Conservation (phyloP, 768 basidiomycete species). For the Boletus subcaerulescens region DNA sequence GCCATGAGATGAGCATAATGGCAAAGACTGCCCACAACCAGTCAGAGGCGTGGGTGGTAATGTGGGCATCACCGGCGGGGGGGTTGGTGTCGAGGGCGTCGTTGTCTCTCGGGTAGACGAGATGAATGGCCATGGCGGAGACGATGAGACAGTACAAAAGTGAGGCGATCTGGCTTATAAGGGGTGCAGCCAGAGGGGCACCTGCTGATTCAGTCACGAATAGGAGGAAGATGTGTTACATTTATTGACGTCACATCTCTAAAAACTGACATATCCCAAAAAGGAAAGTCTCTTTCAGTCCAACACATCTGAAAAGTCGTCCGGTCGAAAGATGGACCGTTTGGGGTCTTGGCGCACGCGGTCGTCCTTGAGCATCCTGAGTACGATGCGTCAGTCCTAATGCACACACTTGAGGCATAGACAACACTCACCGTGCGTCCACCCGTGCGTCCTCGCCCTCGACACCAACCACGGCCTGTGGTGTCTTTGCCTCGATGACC, state of each 20-base stretch:
- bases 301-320: conserved; percentile 48
- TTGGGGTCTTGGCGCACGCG: conserved; percentile 55
- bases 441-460: conserved; percentile 90
- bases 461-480: conserved; percentile 78
- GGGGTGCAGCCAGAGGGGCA: conserved; percentile 11
- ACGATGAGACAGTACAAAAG: not conserved
- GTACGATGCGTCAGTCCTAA: not conserved
- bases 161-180: not conserved
- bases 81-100: conserved; percentile 36
- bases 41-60: conserved; percentile 45
- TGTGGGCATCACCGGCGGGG: conserved; percentile 35
- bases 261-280: conserved; percentile 13
- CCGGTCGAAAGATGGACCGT: conserved; percentile 48
- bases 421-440: conserved; percentile 67
- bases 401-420: not conserved
- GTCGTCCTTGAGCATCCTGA: conserved; percentile 88
- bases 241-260: conserved; percentile 21
- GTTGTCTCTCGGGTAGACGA: conserved; percentile 19
- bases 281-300: conserved; percentile 27
- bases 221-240: conserved; percentile 15
- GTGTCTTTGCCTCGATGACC: conserved; percentile 92
- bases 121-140: conserved; percentile 19
- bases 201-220: conserved; percentile 14
- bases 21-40: conserved; percentile 57
- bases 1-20: conserved; percentile 43